Percentiles rank a stretch among this genome's conserved stretches.
These are phyloP conservation scores for Rosa multiflora DNA, from an alignment of 306 rosid genomes.

Conservation along the genomic window DNA sequence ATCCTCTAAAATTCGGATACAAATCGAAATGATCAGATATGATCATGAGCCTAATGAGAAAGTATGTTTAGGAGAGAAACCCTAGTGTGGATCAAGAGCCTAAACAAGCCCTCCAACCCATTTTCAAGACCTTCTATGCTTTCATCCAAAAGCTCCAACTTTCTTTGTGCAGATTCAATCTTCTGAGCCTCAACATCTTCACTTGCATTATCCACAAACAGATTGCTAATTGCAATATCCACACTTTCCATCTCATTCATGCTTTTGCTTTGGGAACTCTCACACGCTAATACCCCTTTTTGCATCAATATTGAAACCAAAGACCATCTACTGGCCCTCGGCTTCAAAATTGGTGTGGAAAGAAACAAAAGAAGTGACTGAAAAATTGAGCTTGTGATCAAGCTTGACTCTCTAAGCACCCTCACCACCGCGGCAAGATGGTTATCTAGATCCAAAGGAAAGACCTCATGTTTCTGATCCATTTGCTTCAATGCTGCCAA, in stretches of 20 bases:
- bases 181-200: conserved; percentile 38
- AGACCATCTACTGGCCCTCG: conserved; percentile 59
- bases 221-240: conserved; percentile 47
- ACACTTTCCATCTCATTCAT: conserved; percentile 56
- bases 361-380: conserved; percentile 50
- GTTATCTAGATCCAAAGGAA: conserved; percentile 30
- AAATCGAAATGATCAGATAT: background rate
- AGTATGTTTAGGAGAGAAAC: conserved; percentile 60
- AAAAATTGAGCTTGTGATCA: conserved; percentile 44
- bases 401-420: conserved; percentile 61
- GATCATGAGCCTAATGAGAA: conserved; percentile 29
- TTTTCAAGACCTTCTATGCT: conserved; percentile 51
- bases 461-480: conserved; percentile 32
- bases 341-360: conserved; percentile 43
- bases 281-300: conserved; percentile 32
- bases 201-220: conserved; percentile 25
- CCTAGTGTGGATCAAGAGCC: conserved; percentile 60
- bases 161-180: conserved; percentile 42
- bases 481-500: conserved; percentile 39
- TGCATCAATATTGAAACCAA: conserved; percentile 54
- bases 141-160: conserved; percentile 43
- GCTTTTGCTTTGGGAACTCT: conserved; percentile 26
- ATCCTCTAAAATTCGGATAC: conserved; percentile 34
- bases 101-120: conserved; percentile 61
- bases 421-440: conserved; percentile 49